Base-by-base conservation (phyloP, 169 alveolate genomes). In the Eimeria acervulina region DNA sequence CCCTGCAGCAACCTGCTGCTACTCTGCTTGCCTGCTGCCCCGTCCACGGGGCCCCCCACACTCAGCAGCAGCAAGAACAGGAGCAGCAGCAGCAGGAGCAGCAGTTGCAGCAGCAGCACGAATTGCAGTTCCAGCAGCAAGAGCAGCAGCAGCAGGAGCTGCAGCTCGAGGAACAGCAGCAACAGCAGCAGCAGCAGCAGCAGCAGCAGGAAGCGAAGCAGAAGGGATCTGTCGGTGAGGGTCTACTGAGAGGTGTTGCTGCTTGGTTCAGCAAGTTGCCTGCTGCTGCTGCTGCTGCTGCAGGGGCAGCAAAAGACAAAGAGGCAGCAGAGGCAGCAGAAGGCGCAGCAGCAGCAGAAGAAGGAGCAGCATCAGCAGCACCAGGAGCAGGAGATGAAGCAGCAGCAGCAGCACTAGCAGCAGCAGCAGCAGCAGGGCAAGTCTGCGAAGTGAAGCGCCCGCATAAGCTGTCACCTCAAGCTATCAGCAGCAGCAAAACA, bases 61-160 rank as follows among this genome's bases (percentile, higher is more conserved):
- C 31, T 63, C 74, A 63, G n/a, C 74, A 63, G 8, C 74, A 63
- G n/a, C 31, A 63, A 5, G 28, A 63, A 23, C 74, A 63, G 74
- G 28, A 63, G 74, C 74, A 63, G 74, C 74, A 63, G n/a, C 74
- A 63, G 74, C 74, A 63, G 74, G 28, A 63, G 74, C 74, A 63
- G n/a, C 74, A 63, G 74, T 23, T 8, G 74, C 74, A 63, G 74
- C 74, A 63, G 74, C 74, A 63, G 74, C 36, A 63, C 8, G 31
- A 63, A 17, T 63, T 17, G 28, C 74, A 63, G 19, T 47, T 47
- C n/a, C 74, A 63, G n/a, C 74, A 68, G 80, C 42, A 68, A 10
- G 28, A 68, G 80, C 42, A 68, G 40, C 80, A 68, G 66, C 66
- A 13, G 66, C 66, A 55, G 66, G 26, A 55, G 66, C 66, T 8